Conservation (phyloP, 306 rosid genomes). For the Morella rubra region DNA sequence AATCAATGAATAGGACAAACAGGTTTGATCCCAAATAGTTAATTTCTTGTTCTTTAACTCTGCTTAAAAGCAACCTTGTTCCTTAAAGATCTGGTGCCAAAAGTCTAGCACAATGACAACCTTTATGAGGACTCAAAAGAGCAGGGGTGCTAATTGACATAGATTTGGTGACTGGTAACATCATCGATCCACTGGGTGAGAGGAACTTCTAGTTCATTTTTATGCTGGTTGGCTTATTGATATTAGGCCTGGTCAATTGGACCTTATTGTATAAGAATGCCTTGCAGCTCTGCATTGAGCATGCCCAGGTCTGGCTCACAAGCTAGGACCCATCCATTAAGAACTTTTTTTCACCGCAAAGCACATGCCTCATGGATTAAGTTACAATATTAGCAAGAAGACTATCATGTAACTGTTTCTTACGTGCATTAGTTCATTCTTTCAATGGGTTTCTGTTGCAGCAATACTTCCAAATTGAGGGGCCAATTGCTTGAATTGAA, state of each 20-base stretch:
- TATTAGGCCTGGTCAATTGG: slow-evolving; percentile 68
- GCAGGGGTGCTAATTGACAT: background rate
- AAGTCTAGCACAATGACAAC: no score
- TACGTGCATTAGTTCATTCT: no score
- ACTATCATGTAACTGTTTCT: no score
- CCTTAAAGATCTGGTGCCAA: no score
- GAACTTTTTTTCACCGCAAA: background rate
- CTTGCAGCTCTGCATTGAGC: slow-evolving; percentile 65
- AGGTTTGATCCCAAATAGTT: no score
- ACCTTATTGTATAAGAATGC: slow-evolving; percentile 78
- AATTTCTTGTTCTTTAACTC: no score
- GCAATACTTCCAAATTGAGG: no score
- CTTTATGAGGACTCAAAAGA: background rate
- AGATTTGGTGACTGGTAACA: background rate
- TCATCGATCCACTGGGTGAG: slow-evolving; percentile 55
- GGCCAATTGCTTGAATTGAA: no score
- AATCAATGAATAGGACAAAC: background rate
- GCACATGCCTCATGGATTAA: background rate
- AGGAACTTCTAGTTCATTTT: slow-evolving; percentile 78
- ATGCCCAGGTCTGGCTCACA: slow-evolving; percentile 1
- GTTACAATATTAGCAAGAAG: no score
- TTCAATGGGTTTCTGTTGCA: no score
- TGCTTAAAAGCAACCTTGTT: no score
- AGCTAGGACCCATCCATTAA: background rate
- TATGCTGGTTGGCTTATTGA: slow-evolving; percentile 52